Evolutionary conservation across 2,329 filamentous ascomycete genomes (phyloP), one percentile per base, ranked within the genome.

Genomic region (Beauveria sp.): DNA sequence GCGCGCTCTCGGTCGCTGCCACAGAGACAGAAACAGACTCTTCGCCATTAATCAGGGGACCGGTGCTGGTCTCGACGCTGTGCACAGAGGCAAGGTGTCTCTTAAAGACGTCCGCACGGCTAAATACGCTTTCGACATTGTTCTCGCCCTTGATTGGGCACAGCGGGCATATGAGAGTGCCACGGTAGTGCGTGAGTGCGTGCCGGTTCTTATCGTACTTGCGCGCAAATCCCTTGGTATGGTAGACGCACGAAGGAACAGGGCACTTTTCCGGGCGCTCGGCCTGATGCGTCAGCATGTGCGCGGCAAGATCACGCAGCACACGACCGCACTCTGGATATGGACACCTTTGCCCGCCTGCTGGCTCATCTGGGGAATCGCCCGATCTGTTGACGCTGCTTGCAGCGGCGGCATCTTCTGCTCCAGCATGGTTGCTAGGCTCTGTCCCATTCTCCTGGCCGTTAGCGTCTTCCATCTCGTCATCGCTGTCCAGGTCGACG

Each of bases 171-270:
- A 96, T 89, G 92, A 97, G 97, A 16, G 91, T 97, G 9, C 93
- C 93, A 74, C 96, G 96, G 80, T 97, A 99, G 71, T 97, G 94
- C 3, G 93, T 97, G 65, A 97, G 77, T 1, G 93, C 96, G 72
- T 99, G 94, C 14, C 94, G 81, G 73, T 97, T 97, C 80, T 97
- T 97, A 77, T 97, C 94, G 72, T 97, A 99, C 74, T 97, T 59
- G 55, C 55, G 60, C 44, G 60, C 60, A 52, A 60, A 59, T 30
- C 63, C 61, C 52, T 63, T 61, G 20, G 44, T 56, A 30, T 62
- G 55, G 48, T 63, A 63, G 18, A 57, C 47, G 55, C 62, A 61
- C 41, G 51, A 55, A 22, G 43, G 46, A 40, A 55, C 55, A 6
- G 52, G 55, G 30, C 55, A 58, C 50, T 62, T 62, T 71, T 97